Percentiles rank a stretch among this genome's conserved stretches.
These are phyloP conservation scores for Brassica juncea DNA, from an alignment of 345 rosid genomes.

Conservation along the genomic window DNA sequence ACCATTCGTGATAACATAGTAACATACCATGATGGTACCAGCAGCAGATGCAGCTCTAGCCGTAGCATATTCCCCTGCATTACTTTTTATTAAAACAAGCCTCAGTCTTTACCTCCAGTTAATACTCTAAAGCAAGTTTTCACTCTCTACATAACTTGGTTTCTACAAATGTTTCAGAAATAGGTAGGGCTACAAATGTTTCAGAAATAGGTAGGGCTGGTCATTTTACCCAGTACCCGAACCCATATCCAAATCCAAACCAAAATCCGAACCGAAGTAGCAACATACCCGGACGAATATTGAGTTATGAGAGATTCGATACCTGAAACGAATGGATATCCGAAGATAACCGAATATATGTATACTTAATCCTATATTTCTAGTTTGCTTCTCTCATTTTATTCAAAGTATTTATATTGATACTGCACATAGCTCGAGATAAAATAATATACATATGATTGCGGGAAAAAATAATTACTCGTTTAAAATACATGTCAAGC, in stretches of 20 bases:
- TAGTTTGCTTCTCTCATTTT: neutral
- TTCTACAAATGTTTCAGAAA: conserved; percentile 10
- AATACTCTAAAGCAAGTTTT: neutral
- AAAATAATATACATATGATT: neutral
- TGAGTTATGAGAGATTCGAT: neutral
- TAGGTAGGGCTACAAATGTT: conserved; percentile 3
- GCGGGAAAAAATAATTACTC: neutral
- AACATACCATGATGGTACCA: conserved; percentile 69
- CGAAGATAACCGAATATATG: neutral
- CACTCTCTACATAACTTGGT: conserved; percentile 7
- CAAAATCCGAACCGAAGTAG: neutral
- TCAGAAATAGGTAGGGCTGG: neutral
- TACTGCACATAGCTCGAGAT: neutral
- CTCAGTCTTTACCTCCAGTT: neutral
- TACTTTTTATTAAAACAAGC: neutral
- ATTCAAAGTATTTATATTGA: no score
- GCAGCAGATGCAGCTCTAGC: conserved; percentile 82
- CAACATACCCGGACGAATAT: no score
- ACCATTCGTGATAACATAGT: neutral
- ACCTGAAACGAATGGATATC: neutral
- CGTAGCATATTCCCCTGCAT: conserved; percentile 79
- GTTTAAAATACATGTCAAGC: neutral
- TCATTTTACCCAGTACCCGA: no score
- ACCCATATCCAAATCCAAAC: no score
- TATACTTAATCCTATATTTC: neutral